These are phyloP conservation scores for Leptographium wingfieldii DNA, from an alignment of 2,329 filamentous ascomycete species.

Conservation along the genomic window DNA sequence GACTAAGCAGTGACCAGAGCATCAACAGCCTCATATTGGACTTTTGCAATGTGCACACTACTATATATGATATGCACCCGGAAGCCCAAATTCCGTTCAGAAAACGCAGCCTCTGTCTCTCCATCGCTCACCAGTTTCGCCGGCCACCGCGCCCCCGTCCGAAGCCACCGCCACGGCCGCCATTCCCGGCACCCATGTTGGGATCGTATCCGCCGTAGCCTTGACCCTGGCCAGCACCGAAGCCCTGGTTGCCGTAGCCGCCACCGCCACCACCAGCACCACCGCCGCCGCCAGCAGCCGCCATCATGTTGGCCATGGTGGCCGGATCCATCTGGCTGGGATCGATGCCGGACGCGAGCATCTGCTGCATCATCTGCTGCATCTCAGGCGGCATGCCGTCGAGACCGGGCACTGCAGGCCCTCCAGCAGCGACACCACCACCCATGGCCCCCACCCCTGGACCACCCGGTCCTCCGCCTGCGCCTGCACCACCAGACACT, in stretches of 20 bases:
- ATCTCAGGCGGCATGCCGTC: constrained; percentile 54
- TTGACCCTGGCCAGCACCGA: constrained; percentile 19
- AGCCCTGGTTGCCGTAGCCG: constrained; percentile 26
- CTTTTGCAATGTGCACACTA: too few species aligned
- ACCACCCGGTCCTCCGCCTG: not conserved
- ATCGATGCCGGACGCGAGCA: constrained; percentile 54
- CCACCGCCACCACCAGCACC: constrained; percentile 37
- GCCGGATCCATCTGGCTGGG: constrained; percentile 53
- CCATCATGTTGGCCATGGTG: constrained; percentile 47
- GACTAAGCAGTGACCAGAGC: too few species aligned
- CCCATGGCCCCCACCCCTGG: not conserved
- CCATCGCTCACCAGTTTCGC: constrained; percentile 10
- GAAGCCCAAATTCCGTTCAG: too few species aligned
- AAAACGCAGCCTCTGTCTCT: not conserved
- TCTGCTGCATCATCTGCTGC: constrained; percentile 58
- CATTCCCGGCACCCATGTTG: constrained; percentile 23
- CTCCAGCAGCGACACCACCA: not conserved
- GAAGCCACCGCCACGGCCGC: constrained; percentile 16
- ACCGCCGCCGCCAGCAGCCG: constrained; percentile 30
- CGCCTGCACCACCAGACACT: not conserved
- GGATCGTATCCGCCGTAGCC: constrained; percentile 28
- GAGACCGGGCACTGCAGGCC: constrained; percentile 22
- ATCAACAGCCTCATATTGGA: too few species aligned
- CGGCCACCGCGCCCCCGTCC: constrained; percentile 20
- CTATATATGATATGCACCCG: too few species aligned